These are phyloP conservation scores for Orbilia oligospora DNA, from an alignment of 2,329 filamentous ascomycete species.

Conservation along the genomic window DNA sequence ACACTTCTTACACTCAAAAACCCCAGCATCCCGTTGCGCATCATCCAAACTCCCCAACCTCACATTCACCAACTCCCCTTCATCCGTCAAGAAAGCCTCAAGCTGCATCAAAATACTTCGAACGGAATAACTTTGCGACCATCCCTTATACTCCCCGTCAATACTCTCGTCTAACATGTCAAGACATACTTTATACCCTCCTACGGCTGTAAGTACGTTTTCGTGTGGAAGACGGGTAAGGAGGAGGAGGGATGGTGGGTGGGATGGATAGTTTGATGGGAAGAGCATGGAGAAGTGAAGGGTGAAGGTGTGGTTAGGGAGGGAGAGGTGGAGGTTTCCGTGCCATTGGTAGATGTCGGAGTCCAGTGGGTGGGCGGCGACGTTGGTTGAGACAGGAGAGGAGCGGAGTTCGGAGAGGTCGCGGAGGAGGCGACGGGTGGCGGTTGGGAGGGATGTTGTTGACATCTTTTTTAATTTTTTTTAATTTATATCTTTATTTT, in stretches of 20 bases:
- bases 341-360: slow-evolving; percentile 60
- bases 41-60: slow-evolving; percentile 32
- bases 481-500: neutral
- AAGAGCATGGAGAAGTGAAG: slow-evolving; percentile 58
- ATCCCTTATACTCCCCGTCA: slow-evolving; percentile 54
- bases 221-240: slow-evolving; percentile 57
- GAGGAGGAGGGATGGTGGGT: slow-evolving; percentile 53
- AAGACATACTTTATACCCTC: slow-evolving; percentile 59
- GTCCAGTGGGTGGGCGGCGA: slow-evolving; percentile 42
- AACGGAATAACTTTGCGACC: slow-evolving; percentile 55
- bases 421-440: slow-evolving; percentile 58
- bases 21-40: slow-evolving; percentile 17
- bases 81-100: slow-evolving; percentile 55
- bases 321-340: slow-evolving; percentile 48
- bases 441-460: slow-evolving; percentile 40
- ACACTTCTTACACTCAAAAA: slow-evolving; percentile 30
- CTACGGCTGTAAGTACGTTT: slow-evolving; percentile 51
- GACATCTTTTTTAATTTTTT: slow-evolving; percentile 34
- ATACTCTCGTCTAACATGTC: slow-evolving; percentile 59
- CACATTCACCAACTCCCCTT: slow-evolving; percentile 40
- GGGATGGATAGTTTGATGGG: slow-evolving; percentile 49
- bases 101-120: slow-evolving; percentile 60
- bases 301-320: slow-evolving; percentile 10
- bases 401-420: slow-evolving; percentile 49
- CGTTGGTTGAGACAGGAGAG: slow-evolving; percentile 47